phyloP scores from a whole-genome alignment of 2,329 filamentous ascomycete genomes.

The Scytalidium sp. region DNA sequence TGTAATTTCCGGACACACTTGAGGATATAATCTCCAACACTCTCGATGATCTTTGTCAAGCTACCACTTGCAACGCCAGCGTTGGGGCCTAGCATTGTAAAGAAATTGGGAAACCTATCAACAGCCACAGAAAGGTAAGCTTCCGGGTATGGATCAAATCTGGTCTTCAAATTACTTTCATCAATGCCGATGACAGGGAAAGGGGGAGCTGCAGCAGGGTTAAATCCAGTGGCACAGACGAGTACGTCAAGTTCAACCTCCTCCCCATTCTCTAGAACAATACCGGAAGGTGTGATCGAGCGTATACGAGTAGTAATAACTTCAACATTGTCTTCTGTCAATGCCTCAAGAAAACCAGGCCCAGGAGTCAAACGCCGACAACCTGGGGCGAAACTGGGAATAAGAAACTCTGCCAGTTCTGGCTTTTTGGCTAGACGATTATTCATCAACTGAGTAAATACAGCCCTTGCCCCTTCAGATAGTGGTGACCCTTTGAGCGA shows the following conservation, averaged over 20 bases:
- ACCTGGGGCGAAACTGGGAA: constrained; percentile 40
- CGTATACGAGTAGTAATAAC: not conserved
- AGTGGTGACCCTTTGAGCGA: not conserved
- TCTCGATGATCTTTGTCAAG: constrained; percentile 62
- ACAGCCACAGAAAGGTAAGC: constrained; percentile 3
- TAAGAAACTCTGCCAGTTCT: constrained; percentile 26
- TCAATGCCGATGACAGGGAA: constrained; percentile 13
- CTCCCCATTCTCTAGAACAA: constrained; percentile 22
- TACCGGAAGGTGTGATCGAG: not conserved
- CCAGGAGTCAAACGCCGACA: constrained; percentile 36
- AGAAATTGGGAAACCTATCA: constrained; percentile 5
- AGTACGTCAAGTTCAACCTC: constrained; percentile 28
- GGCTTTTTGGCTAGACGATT: constrained; percentile 34
- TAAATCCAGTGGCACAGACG: constrained; percentile 26
- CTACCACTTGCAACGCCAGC: constrained; percentile 31
- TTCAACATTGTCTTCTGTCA: constrained; percentile 2
- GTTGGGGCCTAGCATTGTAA: constrained; percentile 2
- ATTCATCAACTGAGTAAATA: constrained; percentile 10
- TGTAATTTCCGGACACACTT: constrained; percentile 50
- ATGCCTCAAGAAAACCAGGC: constrained; percentile 26
- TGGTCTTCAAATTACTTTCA: constrained; percentile 1
- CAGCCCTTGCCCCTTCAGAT: constrained; percentile 16
- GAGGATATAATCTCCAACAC: constrained; percentile 63
- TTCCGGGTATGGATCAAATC: constrained; percentile 19
- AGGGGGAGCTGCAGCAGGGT: constrained; percentile 15